Evolutionary conservation across 352 stramenopile species (phyloP).

Genomic region (Pythium guiyangense): DNA sequence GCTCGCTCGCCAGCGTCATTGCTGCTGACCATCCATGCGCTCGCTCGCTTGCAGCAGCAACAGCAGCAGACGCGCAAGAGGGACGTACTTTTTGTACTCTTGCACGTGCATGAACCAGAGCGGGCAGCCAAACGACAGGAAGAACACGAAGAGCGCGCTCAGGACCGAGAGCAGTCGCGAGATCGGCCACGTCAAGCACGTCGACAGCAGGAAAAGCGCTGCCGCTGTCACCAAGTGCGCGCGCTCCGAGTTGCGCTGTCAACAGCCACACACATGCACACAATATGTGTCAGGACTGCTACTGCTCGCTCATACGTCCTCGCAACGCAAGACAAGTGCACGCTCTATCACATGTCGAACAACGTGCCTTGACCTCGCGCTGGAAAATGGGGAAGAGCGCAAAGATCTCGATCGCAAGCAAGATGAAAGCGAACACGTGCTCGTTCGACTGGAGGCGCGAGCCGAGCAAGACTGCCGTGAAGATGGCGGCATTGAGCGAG

Average conservation of each 20-base stretch:
- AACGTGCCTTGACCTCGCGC: conserved; percentile 72
- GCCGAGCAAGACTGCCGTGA: conserved; percentile 88
- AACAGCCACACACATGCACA: background rate
- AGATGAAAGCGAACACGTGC: conserved; percentile 89
- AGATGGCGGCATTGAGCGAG: conserved; percentile 91
- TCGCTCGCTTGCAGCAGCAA: no score
- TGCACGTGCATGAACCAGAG: conserved; percentile 90
- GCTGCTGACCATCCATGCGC: no score
- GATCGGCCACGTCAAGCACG: conserved; percentile 71
- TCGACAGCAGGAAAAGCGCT: conserved; percentile 66
- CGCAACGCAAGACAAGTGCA: conserved; percentile 1
- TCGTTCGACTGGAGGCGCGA: conserved; percentile 89
- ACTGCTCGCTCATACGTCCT: background rate
- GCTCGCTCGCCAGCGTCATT: no score
- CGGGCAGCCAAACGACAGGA: conserved; percentile 83
- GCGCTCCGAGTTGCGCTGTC: conserved; percentile 56
- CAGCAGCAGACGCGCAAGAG: background rate
- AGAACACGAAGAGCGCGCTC: conserved; percentile 61
- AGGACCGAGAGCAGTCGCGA: conserved; percentile 59
- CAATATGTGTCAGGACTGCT: conserved; percentile 9
- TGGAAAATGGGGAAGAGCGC: conserved; percentile 87
- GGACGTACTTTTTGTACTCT: conserved; percentile 87
- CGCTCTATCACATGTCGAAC: background rate
- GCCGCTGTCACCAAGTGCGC: conserved; percentile 63
- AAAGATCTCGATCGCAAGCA: conserved; percentile 90